Percentiles rank a stretch among this genome's conserved stretches.
Conservation (phyloP, 2,329 filamentous ascomycete species). For the Monilinia fructigena region DNA sequence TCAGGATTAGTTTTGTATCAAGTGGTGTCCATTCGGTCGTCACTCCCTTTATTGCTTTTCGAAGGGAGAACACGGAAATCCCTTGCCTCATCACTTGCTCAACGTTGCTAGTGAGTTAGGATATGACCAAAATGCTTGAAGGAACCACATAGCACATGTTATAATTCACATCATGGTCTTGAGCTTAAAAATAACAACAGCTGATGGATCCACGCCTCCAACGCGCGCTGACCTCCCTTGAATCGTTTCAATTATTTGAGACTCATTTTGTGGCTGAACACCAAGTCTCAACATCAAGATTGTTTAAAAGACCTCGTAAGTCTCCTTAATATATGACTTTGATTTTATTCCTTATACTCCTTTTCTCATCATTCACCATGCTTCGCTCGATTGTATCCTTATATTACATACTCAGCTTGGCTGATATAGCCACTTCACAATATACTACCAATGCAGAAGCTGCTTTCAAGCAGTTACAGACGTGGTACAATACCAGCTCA, state of each 20-base stretch:
- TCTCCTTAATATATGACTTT: neutral
- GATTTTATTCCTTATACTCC: neutral
- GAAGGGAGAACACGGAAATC: too few relatives aligned
- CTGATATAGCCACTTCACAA: conserved; percentile 19
- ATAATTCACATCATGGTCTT: neutral
- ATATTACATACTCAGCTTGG: conserved; percentile 4
- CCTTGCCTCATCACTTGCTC: neutral
- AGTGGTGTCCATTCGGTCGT: neutral
- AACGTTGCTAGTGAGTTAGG: neutral
- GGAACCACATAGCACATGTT: neutral
- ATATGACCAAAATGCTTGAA: neutral
- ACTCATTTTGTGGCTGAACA: neutral
- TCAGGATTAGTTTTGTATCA: neutral
- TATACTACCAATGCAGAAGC: conserved; percentile 32
- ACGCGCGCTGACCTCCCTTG: neutral
- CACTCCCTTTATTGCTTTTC: neutral
- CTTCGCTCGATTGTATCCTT: conserved; percentile 9
- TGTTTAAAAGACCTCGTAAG: neutral
- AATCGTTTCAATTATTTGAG: neutral
- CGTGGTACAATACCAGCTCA: conserved; percentile 58
- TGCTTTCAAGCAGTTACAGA: conserved; percentile 51
- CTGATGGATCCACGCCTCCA: neutral
- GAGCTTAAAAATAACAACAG: neutral
- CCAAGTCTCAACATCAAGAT: neutral
- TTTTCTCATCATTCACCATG: conserved; percentile 9